Conservation (phyloP, 352 stramenopile genomes). For the Phytophthora agathidicida region DNA sequence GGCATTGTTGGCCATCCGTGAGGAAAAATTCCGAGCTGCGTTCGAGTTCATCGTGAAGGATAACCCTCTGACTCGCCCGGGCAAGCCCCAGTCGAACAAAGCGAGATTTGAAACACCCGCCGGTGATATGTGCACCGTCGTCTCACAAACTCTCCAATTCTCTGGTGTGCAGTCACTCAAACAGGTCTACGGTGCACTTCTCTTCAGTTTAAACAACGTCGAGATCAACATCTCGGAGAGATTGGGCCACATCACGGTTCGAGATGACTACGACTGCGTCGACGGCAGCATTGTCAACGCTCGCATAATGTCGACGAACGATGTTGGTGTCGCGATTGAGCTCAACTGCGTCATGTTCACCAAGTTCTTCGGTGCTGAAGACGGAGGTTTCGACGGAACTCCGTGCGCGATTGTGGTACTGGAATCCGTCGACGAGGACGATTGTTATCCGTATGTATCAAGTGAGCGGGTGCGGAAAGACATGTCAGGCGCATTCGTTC, state of each 20-base stretch:
- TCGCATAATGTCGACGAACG: conserved; percentile 10
- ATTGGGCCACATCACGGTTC: conserved; percentile 30
- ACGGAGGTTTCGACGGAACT: not conserved
- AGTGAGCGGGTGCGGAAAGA: conserved; percentile 16
- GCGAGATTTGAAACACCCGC: conserved; percentile 4
- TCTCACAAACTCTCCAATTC: conserved; percentile 26
- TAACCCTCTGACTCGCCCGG: too few species aligned
- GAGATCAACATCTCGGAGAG: conserved; percentile 43
- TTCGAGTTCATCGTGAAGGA: conserved; percentile 23
- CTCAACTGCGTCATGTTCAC: conserved; percentile 9
- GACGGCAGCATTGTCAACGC: conserved; percentile 11
- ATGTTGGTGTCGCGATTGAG: not conserved
- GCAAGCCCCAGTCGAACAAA: too few species aligned
- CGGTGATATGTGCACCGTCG: conserved; percentile 15
- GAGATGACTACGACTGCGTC: conserved; percentile 30
- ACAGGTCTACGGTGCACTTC: conserved; percentile 33
- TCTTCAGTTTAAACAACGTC: conserved; percentile 28
- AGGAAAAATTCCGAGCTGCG: conserved; percentile 18
- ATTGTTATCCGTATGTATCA: conserved; percentile 9
- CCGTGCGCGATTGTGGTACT: conserved; percentile 1
- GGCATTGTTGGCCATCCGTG: conserved; percentile 4
- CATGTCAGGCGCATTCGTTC: conserved; percentile 1
- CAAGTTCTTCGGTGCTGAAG: not conserved
- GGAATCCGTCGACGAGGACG: conserved; percentile 29
- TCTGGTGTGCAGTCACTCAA: conserved; percentile 19